phyloP scores from a whole-genome alignment of 768 basidiomycete genomes.

The Auriscalpium microsporum region DNA sequence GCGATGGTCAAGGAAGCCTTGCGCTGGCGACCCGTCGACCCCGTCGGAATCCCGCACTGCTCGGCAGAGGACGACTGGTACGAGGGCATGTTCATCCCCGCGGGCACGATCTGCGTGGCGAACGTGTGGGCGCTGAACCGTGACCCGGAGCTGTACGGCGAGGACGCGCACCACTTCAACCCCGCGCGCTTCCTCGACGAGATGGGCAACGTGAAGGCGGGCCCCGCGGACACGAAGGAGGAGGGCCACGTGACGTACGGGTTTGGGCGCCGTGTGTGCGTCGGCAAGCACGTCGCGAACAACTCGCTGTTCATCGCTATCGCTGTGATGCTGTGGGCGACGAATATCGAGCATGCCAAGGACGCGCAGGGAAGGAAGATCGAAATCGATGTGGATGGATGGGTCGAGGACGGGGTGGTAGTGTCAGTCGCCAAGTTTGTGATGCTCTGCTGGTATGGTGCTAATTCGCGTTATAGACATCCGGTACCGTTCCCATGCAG shows the following conservation, averaged over 20 bases:
- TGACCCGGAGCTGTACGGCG: slow-evolving; percentile 5
- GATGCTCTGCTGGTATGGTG: background rate
- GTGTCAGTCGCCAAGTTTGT: slow-evolving; percentile 3
- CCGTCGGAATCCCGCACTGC: slow-evolving; percentile 7
- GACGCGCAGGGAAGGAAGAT: slow-evolving; percentile 1
- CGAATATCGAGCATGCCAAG: background rate
- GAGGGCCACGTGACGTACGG: slow-evolving; percentile 8
- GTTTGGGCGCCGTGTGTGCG: slow-evolving; percentile 6
- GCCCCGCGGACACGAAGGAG: slow-evolving; percentile 4
- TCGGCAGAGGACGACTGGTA: slow-evolving; percentile 8
- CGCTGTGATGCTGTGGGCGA: slow-evolving; percentile 3
- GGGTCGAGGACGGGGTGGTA: slow-evolving; percentile 6
- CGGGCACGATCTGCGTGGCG: slow-evolving; percentile 1
- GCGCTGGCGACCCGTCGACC: slow-evolving; percentile 8
- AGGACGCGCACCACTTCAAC: slow-evolving; percentile 5
- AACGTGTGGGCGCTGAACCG: slow-evolving; percentile 9
- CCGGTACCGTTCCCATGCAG: background rate
- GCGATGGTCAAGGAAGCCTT: slow-evolving; percentile 12
- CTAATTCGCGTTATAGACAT: background rate
- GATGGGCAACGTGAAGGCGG: background rate
- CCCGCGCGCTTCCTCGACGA: background rate
- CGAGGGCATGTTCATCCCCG: slow-evolving; percentile 10
- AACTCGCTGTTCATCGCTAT: slow-evolving; percentile 9
- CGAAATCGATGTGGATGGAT: slow-evolving; percentile 7
- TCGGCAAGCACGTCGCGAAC: slow-evolving; percentile 8